Evolutionary conservation across 2,329 filamentous ascomycete genomes (phyloP).

Genomic region (Aspergillus uvarum): DNA sequence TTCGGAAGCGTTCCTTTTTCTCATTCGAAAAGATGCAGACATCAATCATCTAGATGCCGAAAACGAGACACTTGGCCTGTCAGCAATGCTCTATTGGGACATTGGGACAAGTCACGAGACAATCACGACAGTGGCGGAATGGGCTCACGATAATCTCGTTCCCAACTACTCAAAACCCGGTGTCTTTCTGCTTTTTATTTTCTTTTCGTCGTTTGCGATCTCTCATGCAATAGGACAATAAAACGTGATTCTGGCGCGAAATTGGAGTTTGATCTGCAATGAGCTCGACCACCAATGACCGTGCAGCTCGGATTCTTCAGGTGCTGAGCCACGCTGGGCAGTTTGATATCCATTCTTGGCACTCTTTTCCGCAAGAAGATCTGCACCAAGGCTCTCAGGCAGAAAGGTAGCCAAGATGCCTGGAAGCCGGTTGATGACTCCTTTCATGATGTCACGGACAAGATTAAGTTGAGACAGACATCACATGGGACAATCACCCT

Average conservation of each 20-base stretch:
- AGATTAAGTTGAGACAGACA: neutral
- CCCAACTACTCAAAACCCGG: neutral
- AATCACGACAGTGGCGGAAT: neutral
- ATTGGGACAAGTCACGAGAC: neutral
- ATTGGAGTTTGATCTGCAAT: neutral
- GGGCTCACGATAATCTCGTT: neutral
- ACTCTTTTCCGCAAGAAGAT: neutral
- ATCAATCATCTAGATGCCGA: neutral
- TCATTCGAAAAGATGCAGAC: neutral
- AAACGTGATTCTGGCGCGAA: neutral
- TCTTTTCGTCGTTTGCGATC: neutral
- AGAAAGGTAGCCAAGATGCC: neutral
- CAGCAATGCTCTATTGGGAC: neutral
- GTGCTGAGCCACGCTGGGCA: slow-evolving; percentile 14
- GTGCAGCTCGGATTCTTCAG: neutral
- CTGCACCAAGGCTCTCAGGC: neutral
- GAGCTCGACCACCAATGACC: neutral
- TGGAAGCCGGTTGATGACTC: neutral
- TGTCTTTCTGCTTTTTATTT: neutral
- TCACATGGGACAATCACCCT: neutral
- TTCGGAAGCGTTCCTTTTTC: neutral
- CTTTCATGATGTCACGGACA: neutral
- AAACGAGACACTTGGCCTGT: neutral
- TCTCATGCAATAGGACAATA: neutral
- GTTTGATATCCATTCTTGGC: slow-evolving; percentile 15